Conservation (phyloP, 2,329 filamentous ascomycete species). For the Alternaria metachromatica region DNA sequence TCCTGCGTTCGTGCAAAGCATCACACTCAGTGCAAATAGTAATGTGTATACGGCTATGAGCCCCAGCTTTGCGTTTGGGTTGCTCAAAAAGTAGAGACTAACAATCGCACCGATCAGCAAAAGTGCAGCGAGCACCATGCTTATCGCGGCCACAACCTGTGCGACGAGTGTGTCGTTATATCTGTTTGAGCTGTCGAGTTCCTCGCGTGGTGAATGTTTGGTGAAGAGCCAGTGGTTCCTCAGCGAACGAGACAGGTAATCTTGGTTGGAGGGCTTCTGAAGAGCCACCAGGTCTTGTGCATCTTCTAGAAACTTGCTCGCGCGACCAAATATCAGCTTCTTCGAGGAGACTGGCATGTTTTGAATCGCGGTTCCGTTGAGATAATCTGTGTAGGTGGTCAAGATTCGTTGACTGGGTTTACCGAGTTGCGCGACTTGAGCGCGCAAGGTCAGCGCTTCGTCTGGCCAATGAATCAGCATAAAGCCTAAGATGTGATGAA, state of each 20-base stretch:
- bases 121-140: slow-evolving; percentile 18
- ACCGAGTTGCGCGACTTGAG: neutral
- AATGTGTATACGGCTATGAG: slow-evolving; percentile 28
- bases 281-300: neutral
- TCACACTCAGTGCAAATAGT: slow-evolving; percentile 31
- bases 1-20: slow-evolving; percentile 24
- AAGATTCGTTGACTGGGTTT: neutral
- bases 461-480: neutral
- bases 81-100: slow-evolving; percentile 20
- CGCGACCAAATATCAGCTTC: neutral
- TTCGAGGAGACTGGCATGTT: neutral
- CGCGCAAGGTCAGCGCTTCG: neutral
- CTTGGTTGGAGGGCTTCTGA: neutral
- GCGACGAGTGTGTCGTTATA: neutral
- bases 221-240: neutral
- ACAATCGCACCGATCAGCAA: slow-evolving; percentile 32
- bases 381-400: neutral
- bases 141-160: neutral
- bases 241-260: neutral
- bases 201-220: neutral
- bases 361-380: neutral
- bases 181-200: neutral
- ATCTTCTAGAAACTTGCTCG: neutral
- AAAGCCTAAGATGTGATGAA: neutral
- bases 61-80: slow-evolving; percentile 20